A percentile compares a stretch with the other conserved stretches of the same genome.
Conservation (phyloP, 164 flowering plant genomes). For the Nymphaea colorata region DNA sequence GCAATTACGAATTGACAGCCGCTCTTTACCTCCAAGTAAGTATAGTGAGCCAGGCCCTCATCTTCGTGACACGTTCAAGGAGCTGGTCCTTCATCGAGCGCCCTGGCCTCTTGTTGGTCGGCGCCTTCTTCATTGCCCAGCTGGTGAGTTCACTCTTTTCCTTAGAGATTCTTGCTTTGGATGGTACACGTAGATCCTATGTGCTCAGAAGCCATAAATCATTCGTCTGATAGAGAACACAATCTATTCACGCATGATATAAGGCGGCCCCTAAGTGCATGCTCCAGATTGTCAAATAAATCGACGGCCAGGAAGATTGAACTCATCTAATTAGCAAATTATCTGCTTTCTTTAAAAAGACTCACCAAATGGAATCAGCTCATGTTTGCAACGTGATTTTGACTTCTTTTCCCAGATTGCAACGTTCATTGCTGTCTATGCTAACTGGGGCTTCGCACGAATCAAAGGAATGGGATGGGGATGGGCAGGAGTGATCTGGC, state of each 20-base stretch:
- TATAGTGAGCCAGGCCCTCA: conserved; percentile 80
- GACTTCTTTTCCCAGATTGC: conserved; percentile 28
- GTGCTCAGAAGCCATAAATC: too few relatives aligned
- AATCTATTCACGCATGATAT: too few relatives aligned
- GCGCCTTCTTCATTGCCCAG: conserved; percentile 64
- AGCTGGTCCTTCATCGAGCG: conserved; percentile 82
- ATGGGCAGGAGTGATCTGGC: conserved; percentile 74
- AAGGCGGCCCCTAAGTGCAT: too few relatives aligned
- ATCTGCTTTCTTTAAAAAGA: too few relatives aligned
- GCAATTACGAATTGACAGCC: conserved; percentile 36
- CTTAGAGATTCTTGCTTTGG: not conserved
- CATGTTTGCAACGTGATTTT: not conserved
- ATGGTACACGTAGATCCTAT: too few relatives aligned
- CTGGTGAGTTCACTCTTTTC: conserved; percentile 24
- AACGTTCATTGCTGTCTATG: conserved; percentile 53
- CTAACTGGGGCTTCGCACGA: conserved; percentile 48
- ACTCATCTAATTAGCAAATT: too few relatives aligned
- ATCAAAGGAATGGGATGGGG: conserved; percentile 72
- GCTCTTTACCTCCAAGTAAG: conserved; percentile 88
- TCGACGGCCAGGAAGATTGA: too few relatives aligned
- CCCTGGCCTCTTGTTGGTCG: conserved; percentile 56
- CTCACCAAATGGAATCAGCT: too few relatives aligned
- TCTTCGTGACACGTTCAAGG: conserved; percentile 78
- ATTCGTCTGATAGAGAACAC: too few relatives aligned
- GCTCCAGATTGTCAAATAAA: too few relatives aligned